Percentiles rank a stretch among this genome's conserved stretches.
Evolutionary conservation across 257 asterid genomes (phyloP).

Genomic region (Solanum megistacrolobum): DNA sequence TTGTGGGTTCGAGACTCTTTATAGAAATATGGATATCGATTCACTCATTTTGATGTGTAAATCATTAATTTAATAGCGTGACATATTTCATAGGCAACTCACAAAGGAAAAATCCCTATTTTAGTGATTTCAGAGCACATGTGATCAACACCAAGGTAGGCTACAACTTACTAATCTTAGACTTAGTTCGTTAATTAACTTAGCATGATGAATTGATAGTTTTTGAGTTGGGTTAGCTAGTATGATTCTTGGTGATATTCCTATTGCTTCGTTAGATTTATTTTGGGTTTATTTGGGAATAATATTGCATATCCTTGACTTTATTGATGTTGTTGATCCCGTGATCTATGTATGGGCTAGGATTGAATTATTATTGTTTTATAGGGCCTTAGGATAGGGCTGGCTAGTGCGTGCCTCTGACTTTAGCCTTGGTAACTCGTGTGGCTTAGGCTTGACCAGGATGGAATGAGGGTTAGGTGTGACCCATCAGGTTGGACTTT

Average conservation of each 20-base stretch:
- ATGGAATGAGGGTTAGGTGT: background rate
- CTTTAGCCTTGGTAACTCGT: background rate
- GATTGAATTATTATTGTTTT: no score
- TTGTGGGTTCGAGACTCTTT: background rate
- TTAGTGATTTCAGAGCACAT: background rate
- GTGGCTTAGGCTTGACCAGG: background rate
- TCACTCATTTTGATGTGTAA: background rate
- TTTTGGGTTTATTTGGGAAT: no score
- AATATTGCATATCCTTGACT: background rate
- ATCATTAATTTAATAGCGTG: background rate
- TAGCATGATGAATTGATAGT: background rate
- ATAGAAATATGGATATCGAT: background rate
- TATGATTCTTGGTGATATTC: background rate
- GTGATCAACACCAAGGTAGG: background rate
- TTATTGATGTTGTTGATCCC: background rate
- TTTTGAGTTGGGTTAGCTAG: background rate
- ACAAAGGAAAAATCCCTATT: no score
- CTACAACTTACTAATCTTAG: background rate
- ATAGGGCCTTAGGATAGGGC: background rate
- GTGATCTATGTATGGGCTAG: no score
- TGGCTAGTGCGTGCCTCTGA: background rate
- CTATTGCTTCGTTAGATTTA: background rate
- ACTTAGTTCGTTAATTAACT: background rate
- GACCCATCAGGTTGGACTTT: background rate
- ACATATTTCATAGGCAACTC: background rate